Conservation (phyloP, 768 basidiomycete species). For the Paxillus involutus region DNA sequence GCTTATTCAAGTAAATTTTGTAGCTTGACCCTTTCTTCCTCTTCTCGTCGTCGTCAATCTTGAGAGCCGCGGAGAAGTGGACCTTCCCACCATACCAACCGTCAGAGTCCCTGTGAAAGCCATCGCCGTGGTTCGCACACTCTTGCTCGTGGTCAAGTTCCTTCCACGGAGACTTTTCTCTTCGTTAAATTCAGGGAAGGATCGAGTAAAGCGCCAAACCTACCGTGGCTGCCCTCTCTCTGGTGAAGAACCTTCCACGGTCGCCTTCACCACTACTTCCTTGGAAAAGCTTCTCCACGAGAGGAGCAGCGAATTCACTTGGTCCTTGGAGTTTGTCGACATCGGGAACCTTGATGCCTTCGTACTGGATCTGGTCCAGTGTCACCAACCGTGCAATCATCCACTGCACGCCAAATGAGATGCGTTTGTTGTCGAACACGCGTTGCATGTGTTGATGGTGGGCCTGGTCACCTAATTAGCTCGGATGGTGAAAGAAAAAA, state of each 20-base stretch:
- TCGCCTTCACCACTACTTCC: neutral
- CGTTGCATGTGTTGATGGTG: constrained; percentile 10
- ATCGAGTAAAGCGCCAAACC: constrained; percentile 15
- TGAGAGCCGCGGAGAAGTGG: constrained; percentile 47
- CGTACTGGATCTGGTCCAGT: constrained; percentile 26
- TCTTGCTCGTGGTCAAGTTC: constrained; percentile 60
- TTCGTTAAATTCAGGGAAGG: neutral
- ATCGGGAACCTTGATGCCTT: constrained; percentile 26
- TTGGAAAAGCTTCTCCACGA: constrained; percentile 16
- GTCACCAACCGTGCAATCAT: constrained; percentile 49
- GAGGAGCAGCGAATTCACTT: constrained; percentile 34
- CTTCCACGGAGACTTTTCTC: constrained; percentile 55
- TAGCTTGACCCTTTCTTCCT: constrained; percentile 19
- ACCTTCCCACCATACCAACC: constrained; percentile 66
- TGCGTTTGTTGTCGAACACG: constrained; percentile 24
- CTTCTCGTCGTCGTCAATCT: neutral
- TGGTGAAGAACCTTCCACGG: constrained; percentile 2
- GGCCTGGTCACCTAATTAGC: constrained; percentile 3
- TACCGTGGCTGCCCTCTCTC: constrained; percentile 17
- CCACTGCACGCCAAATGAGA: constrained; percentile 52
- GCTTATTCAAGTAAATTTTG: constrained; percentile 45
- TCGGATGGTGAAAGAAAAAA: neutral
- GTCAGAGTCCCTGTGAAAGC: constrained; percentile 35
- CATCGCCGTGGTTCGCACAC: constrained; percentile 20
- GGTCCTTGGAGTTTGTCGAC: constrained; percentile 30